Evolutionary conservation across 1,139 yeast genomes (phyloP).

Genomic region (Hansenula lynferdii): DNA sequence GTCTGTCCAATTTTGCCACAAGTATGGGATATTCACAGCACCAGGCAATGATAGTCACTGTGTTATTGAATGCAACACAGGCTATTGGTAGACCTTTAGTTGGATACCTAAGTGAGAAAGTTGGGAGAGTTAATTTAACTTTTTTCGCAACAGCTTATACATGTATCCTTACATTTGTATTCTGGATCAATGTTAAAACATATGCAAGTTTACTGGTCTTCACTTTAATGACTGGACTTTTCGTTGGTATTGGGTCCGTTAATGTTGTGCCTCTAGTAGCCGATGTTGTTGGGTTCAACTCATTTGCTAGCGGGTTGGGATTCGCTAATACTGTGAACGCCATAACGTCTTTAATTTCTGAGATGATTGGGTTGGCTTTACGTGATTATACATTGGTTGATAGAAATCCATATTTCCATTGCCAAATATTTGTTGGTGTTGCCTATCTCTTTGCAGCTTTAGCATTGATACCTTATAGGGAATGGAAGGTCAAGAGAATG

Average conservation of each 20-base stretch:
- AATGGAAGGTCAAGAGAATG: constrained; percentile 25
- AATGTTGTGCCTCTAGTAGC: constrained; percentile 49
- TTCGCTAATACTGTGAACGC: constrained; percentile 27
- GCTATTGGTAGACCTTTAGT: constrained; percentile 48
- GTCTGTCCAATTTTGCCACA: constrained; percentile 46
- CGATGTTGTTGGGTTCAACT: constrained; percentile 37
- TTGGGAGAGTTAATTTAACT: constrained; percentile 45
- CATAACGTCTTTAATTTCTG: constrained; percentile 29
- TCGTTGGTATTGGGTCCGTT: constrained; percentile 52
- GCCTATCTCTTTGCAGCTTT: constrained; percentile 27
- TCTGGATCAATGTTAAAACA: constrained; percentile 49
- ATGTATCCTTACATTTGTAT: constrained; percentile 33
- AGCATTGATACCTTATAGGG: constrained; percentile 31
- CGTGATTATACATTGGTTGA: constrained; percentile 18
- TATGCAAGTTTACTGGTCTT: constrained; percentile 45
- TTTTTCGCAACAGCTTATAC: constrained; percentile 28
- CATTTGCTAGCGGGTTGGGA: constrained; percentile 30
- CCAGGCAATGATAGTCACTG: constrained; percentile 47
- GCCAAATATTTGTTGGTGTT: constrained; percentile 38
- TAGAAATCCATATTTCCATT: constrained; percentile 34
- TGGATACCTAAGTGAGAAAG: constrained; percentile 41
- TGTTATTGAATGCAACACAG: constrained; percentile 49
- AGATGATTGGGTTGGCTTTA: constrained; percentile 45
- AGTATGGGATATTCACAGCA: constrained; percentile 41
- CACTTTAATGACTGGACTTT: constrained; percentile 40